Percentiles rank a stretch among this genome's conserved stretches.
phyloP scores from a whole-genome alignment of 345 rosid genomes.

The Sisymbrium altissimum region DNA sequence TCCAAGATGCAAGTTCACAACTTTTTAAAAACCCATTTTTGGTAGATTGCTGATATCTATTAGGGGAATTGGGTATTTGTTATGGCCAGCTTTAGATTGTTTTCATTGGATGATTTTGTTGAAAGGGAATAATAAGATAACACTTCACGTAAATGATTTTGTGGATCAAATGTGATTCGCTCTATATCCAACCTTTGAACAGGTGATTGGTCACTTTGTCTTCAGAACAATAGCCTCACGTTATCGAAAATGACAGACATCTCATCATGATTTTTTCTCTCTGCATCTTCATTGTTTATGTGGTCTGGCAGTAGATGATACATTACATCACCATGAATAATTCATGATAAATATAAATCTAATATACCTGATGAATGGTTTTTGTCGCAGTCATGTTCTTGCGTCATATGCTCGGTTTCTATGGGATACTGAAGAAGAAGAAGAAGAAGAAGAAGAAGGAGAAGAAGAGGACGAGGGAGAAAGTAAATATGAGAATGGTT shows the following conservation, averaged over 20 bases:
- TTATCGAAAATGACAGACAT: constrained; percentile 11
- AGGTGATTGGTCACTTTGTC: constrained; percentile 22
- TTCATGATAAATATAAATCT: not conserved
- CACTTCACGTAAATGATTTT: constrained; percentile 3
- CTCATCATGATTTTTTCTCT: not conserved
- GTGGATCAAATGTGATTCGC: constrained; percentile 22
- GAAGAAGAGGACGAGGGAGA: constrained; percentile 25
- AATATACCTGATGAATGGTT: not conserved
- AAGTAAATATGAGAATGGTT: constrained; percentile 5
- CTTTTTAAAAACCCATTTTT: not conserved
- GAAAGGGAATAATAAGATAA: not conserved
- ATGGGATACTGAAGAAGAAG: constrained; percentile 66
- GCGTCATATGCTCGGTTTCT: constrained; percentile 77
- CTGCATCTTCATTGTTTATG: not conserved
- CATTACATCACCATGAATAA: not conserved
- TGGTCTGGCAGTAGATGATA: not conserved
- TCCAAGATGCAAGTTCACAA: not conserved
- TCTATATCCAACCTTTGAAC: constrained; percentile 26
- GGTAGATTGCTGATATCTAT: not conserved
- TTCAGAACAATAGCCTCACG: constrained; percentile 6
- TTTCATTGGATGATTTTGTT: not conserved
- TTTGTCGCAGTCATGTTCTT: constrained; percentile 50
- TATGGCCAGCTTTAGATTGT: not conserved
- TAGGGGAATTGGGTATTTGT: not conserved
- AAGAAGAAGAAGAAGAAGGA: constrained; percentile 10